A percentile compares a stretch with the other conserved stretches of the same genome.
These are phyloP conservation scores for Peronosclerospora sorghi DNA, from an alignment of 352 stramenopile genomes.

Conservation along the genomic window DNA sequence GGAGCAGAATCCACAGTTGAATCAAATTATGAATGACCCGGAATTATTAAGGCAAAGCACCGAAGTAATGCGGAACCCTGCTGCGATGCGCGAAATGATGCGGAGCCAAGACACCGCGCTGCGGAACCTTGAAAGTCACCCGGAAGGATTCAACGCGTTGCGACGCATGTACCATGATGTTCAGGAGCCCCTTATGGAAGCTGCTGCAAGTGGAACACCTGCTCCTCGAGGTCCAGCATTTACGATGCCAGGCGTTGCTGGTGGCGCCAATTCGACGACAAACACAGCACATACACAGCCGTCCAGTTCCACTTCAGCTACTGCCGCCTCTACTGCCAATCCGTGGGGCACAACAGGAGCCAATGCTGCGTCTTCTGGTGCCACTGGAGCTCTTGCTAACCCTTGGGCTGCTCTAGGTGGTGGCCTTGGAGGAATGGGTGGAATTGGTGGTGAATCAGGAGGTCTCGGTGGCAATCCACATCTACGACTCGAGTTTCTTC, in stretches of 20 bases:
- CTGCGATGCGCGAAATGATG: conserved; percentile 94
- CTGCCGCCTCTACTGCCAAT: conserved; percentile 28
- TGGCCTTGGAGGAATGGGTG: conserved; percentile 19
- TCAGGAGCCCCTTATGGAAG: conserved; percentile 94
- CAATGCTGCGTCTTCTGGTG: conserved; percentile 9
- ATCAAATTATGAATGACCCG: conserved; percentile 93
- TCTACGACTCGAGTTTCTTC: too few relatives aligned
- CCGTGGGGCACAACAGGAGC: conserved; percentile 38
- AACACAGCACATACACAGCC: conserved; percentile 15
- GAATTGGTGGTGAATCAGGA: conserved; percentile 16
- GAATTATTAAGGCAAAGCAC: conserved; percentile 91
- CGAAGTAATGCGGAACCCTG: conserved; percentile 95
- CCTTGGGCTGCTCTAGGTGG: conserved; percentile 42
- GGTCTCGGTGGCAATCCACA: conserved; percentile 34
- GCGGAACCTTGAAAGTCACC: conserved; percentile 95
- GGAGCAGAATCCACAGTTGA: conserved; percentile 93
- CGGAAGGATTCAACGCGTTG: conserved; percentile 95
- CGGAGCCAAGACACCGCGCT: conserved; percentile 94
- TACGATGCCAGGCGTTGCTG: conserved; percentile 73
- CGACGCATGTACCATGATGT: conserved; percentile 90
- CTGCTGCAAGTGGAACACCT: conserved; percentile 40
- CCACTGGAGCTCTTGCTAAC: conserved; percentile 34
- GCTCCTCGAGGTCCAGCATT: conserved; percentile 52
- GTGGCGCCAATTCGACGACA: conserved; percentile 18
- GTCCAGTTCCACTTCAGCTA: conserved; percentile 9